Evolutionary conservation across 2,329 filamentous ascomycete species (phyloP).

Genomic region (Sordariomycetes sp.): DNA sequence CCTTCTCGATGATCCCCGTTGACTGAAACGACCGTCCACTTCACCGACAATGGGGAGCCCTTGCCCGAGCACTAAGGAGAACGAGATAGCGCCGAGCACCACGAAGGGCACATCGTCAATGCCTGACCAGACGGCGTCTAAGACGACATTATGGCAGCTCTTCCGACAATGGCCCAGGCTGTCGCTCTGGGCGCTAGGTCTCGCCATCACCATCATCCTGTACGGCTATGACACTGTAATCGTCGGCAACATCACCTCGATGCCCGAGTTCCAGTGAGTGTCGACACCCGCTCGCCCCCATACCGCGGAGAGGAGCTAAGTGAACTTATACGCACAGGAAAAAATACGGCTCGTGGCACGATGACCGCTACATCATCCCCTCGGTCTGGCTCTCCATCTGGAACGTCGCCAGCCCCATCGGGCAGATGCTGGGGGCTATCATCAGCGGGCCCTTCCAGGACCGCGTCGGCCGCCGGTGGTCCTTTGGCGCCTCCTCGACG

Average conservation of each 20-base stretch:
- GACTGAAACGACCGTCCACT: neutral
- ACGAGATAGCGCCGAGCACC: neutral
- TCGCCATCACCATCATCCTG: slow-evolving; percentile 12
- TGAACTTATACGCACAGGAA: slow-evolving; percentile 5
- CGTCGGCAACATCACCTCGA: slow-evolving; percentile 19
- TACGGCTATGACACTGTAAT: slow-evolving; percentile 18
- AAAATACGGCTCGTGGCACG: slow-evolving; percentile 21
- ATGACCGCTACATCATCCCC: slow-evolving; percentile 23
- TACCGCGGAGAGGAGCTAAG: neutral
- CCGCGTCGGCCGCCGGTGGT: slow-evolving; percentile 22
- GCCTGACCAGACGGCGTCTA: neutral
- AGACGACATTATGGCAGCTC: neutral
- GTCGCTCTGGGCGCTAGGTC: neutral
- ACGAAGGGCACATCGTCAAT: neutral
- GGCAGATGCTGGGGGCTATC: slow-evolving; percentile 24
- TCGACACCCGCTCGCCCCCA: neutral
- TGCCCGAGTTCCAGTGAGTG: slow-evolving; percentile 17
- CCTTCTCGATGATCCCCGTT: neutral
- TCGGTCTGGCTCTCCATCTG: slow-evolving; percentile 32
- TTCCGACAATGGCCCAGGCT: neutral
- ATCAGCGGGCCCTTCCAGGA: slow-evolving; percentile 28
- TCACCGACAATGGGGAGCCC: neutral
- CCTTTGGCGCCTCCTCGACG: slow-evolving; percentile 22
- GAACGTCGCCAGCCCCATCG: slow-evolving; percentile 26
- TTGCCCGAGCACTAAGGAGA: neutral